Conservation (phyloP, 2,329 filamentous ascomycete genomes). For the Pseudohalonectria lignicola region DNA sequence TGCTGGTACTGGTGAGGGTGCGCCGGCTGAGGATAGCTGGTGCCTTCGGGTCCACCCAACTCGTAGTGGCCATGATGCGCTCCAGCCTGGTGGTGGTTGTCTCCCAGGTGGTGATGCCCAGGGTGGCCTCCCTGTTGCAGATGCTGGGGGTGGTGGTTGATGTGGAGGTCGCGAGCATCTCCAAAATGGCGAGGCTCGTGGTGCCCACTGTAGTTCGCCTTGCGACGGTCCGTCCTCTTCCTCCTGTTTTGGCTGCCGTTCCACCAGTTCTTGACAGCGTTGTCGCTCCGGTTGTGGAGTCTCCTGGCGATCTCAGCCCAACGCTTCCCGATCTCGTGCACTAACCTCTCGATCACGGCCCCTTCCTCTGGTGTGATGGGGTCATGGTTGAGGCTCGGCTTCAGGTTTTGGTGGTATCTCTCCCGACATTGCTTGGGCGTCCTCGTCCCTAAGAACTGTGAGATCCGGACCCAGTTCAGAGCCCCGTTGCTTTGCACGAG, state of each 20-base stretch:
- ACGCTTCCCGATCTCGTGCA: conserved; percentile 67
- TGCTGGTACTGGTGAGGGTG: conserved; percentile 1
- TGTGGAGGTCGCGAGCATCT: conserved; percentile 10
- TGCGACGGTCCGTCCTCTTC: conserved; percentile 35
- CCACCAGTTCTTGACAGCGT: conserved; percentile 97
- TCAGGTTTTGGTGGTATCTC: conserved; percentile 88
- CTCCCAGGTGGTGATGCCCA: conserved; percentile 16
- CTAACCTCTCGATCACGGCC: conserved; percentile 63
- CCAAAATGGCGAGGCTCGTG: too few species aligned
- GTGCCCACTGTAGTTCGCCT: conserved; percentile 15
- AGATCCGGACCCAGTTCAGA: conserved; percentile 84
- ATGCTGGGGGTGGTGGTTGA: conserved; percentile 6
- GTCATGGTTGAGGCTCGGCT: conserved; percentile 60
- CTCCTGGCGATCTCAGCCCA: conserved; percentile 89
- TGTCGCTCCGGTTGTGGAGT: conserved; percentile 79
- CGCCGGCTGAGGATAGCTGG: too few species aligned
- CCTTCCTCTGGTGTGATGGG: conserved; percentile 65
- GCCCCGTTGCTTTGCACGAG: conserved; percentile 58
- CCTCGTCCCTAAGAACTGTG: conserved; percentile 61
- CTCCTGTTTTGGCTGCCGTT: conserved; percentile 85
- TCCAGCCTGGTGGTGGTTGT: conserved; percentile 8
- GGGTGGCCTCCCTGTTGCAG: conserved; percentile 8
- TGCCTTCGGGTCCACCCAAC: too few species aligned
- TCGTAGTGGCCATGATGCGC: conserved; percentile 7
- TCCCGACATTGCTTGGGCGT: conserved; percentile 94